Base-by-base conservation (phyloP, 441 rosid species). In the Populus hybrid region DNA sequence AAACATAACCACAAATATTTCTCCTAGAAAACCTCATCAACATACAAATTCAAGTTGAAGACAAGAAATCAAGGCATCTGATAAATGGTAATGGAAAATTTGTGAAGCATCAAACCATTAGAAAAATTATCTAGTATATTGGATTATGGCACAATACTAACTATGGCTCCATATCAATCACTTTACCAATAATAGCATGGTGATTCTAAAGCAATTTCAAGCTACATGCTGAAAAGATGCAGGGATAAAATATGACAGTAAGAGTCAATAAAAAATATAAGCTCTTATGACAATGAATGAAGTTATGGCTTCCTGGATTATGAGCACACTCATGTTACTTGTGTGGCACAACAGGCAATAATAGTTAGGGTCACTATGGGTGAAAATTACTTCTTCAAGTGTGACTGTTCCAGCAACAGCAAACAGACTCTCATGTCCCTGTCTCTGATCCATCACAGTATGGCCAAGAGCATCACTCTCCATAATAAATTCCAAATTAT, bases 391-490 rank as follows among this genome's bases (percentile, higher is more conserved):
- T 87, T 94, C 99, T 82, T 90, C 94, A 83, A 97, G 99, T 6
- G 97, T 89, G 81, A 97, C 90, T 10, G 97, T 93, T 82, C 95
- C 98, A 69, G 97, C 89, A 79, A 97, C 90, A 71, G 90, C 93
- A 88, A 93, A 86, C 89, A 97, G 86, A 84, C 97, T 88, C 84
- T 88, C 98, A 85, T 94, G 99, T 76, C 99, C 98, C 85, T 97
- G 99, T 77, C 85, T 89, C 83, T 94, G 99, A 86, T 97, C 99
- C 99, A 97, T 97, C 78, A 97, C 97, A 12, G 90, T 89, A 78
- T 97, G 99, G 78, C 97, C 89, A 75, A 97, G 79, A 24, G 99
- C 99, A 87, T 92, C 98, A 81, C 97, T 94, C 87, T 94, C 99
- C 99, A 97, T 97, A 70, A 91, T 88, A 85, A 94, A 93, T 88